These are phyloP conservation scores for Kentomonas sorsogonicus DNA, from an alignment of 208 protist genomes.

Conservation along the genomic window DNA sequence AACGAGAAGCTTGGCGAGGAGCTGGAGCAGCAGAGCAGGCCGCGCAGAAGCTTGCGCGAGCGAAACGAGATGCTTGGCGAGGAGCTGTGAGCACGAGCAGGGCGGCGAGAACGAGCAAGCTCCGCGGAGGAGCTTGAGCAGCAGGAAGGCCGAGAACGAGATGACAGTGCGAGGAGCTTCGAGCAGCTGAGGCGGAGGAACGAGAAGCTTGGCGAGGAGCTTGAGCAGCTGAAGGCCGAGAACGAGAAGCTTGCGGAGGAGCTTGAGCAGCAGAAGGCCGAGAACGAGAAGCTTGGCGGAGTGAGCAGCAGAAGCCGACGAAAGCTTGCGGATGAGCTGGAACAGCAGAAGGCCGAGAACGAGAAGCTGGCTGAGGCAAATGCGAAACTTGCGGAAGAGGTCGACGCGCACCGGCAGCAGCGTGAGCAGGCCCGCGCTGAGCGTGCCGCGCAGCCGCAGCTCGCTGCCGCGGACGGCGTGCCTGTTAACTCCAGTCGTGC, in stretches of 20 bases:
- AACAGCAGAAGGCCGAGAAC: slow-evolving; percentile 6
- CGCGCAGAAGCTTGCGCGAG: too few species aligned
- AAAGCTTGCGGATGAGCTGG: not conserved
- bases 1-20: slow-evolving; percentile 11
- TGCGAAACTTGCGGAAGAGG: not conserved
- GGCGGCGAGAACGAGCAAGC: not conserved
- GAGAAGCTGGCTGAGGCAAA: slow-evolving; percentile 7
- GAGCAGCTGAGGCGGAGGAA: not conserved
- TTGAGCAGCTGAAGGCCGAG: slow-evolving; percentile 4
- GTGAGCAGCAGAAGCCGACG: not conserved
- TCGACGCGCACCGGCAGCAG: not conserved
- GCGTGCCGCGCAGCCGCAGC: not conserved
- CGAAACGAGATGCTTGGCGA: slow-evolving; percentile 17
- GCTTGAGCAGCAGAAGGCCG: slow-evolving; percentile 4
- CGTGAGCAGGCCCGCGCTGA: not conserved
- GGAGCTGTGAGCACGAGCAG: slow-evolving; percentile 15
- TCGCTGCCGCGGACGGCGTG: slow-evolving; percentile 2
- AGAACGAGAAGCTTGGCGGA: not conserved
- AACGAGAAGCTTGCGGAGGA: slow-evolving; percentile 12
- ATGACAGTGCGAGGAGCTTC: not conserved
- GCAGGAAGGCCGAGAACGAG: slow-evolving; percentile 10
- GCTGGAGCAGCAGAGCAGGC: too few species aligned
- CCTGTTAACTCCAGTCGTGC: not conserved
- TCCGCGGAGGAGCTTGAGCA: slow-evolving; percentile 3
- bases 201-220: slow-evolving; percentile 9